Base-by-base conservation (phyloP, 306 rosid genomes). In the Canavalia gladiata region DNA sequence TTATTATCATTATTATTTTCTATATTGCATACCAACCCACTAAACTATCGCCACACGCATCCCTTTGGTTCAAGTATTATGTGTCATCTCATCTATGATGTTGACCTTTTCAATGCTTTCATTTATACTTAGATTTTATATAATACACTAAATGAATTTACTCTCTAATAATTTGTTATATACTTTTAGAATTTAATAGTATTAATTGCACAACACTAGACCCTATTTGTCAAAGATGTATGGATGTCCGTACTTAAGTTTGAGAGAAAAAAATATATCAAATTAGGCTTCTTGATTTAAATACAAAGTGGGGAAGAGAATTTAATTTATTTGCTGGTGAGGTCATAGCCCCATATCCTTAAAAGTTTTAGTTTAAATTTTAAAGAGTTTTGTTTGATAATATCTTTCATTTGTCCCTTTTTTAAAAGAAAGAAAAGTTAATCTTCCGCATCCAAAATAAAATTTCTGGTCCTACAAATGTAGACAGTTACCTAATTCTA, bases 11-110 rank as follows among this genome's bases (percentile, higher is more conserved):
- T 45, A 45, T 49, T 49, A 28, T 11, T 3, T 29, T 68, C 67
- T 74, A 74, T 74, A 57, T 68, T 81, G 74, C 63, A 5, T 79
- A 72, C 45, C 84, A 67, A 84, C 74, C 83, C 81, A 57, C 83
- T 41, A 8, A 84, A 56, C 76, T 45, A 51, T 56, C 46, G 60
- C 76, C 51, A 81, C 80, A 78, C 85, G 69, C 68, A 58, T 54
- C 34, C 51, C 10, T 72, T 63, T 28, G 43, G 34, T 68, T 47
- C 78, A 79, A 55, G 29, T 31, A 8, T 1, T 54, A 6, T 35
- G 47, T 35, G 45, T 62, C 71, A 45, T 68, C 0, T 62, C 71
- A 45, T 68, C 0, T 6, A 8, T 56, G 70, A 54, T 45, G 41
- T 50, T 37, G 79, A 81, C 86, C 52, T 8, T 31, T 13, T 49